Percentiles rank a stretch among this genome's conserved stretches.
These are phyloP conservation scores for Scenedesmus sp. DNA, from an alignment of 163 green algal genomes.

Conservation along the genomic window DNA sequence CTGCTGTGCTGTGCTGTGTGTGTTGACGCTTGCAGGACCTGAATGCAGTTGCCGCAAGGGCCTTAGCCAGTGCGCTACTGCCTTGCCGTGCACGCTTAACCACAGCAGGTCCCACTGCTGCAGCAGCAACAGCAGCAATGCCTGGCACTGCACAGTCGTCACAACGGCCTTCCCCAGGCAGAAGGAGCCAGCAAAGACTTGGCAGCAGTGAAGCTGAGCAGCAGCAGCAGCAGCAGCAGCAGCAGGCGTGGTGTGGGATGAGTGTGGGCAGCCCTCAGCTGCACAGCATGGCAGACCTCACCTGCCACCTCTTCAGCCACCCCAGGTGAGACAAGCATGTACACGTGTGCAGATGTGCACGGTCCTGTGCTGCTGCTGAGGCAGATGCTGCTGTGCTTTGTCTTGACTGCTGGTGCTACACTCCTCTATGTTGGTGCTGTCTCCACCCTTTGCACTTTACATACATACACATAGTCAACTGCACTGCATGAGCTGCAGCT, in stretches of 20 bases:
- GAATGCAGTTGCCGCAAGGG: slow-evolving; percentile 78
- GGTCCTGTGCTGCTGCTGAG: not conserved
- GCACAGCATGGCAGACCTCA: slow-evolving; percentile 65
- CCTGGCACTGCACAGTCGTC: not conserved
- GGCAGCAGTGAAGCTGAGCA: not conserved
- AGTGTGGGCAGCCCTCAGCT: slow-evolving; percentile 18
- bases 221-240: slow-evolving; percentile 2
- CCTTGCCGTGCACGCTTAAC: slow-evolving; percentile 44
- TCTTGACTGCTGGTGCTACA: not conserved
- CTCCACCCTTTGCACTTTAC: too few relatives aligned
- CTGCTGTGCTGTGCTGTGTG: not conserved
- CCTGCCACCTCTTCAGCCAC: slow-evolving; percentile 73
- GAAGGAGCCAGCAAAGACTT: not conserved
- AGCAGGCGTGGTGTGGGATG: not conserved
- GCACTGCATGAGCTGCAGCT: not conserved
- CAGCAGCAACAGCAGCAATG: not conserved
- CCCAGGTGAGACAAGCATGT: slow-evolving; percentile 62
- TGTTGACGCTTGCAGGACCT: slow-evolving; percentile 71
- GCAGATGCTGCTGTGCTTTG: not conserved
- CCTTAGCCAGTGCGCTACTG: slow-evolving; percentile 72
- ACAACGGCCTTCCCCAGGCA: not conserved
- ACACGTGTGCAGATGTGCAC: not conserved
- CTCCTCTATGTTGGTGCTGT: not conserved
- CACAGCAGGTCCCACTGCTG: not conserved
- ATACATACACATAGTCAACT: not conserved